These are phyloP conservation scores for Suillus subluteus DNA, from an alignment of 768 basidiomycete genomes.

Conservation along the genomic window DNA sequence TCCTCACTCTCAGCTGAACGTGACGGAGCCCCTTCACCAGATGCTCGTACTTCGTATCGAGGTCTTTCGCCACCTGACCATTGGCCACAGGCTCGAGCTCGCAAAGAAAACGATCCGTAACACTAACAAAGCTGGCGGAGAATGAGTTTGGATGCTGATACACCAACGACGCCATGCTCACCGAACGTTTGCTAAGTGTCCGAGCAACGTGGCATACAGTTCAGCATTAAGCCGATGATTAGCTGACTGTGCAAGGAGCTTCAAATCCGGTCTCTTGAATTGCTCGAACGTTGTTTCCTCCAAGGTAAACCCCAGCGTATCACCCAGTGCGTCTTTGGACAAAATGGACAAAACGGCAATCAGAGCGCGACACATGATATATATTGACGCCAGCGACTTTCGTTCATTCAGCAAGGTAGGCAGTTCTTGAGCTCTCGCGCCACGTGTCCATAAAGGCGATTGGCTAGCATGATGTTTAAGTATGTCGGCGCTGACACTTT, in stretches of 20 bases:
- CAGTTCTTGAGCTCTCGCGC: slow-evolving; percentile 41
- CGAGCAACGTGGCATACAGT: slow-evolving; percentile 81
- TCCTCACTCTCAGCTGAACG: slow-evolving; percentile 78
- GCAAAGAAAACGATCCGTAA: slow-evolving; percentile 88
- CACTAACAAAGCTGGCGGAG: slow-evolving; percentile 73
- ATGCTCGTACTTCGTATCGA: slow-evolving; percentile 82
- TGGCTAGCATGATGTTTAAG: slow-evolving; percentile 49
- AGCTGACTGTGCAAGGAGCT: slow-evolving; percentile 63
- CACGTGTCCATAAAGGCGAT: slow-evolving; percentile 35
- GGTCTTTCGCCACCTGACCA: slow-evolving; percentile 80
- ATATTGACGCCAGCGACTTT: slow-evolving; percentile 81
- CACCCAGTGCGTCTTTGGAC: slow-evolving; percentile 77
- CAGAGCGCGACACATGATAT: slow-evolving; percentile 88
- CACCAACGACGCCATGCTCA: slow-evolving; percentile 28
- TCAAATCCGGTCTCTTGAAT: slow-evolving; percentile 71
- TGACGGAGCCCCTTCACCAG: slow-evolving; percentile 80
- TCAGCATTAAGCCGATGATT: slow-evolving; percentile 85
- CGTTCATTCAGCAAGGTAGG: slow-evolving; percentile 69
- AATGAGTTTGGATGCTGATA: background rate
- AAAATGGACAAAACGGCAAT: slow-evolving; percentile 75
- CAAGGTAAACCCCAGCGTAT: slow-evolving; percentile 75
- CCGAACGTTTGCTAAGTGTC: slow-evolving; percentile 81
- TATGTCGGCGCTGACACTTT: slow-evolving; percentile 47
- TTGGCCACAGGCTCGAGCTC: slow-evolving; percentile 76
- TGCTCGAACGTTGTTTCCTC: slow-evolving; percentile 91